Percentiles rank a stretch among this genome's conserved stretches.
These are phyloP conservation scores for Rhodotorula sp. DNA, from an alignment of 1,284 basidiomycete genomes.

Conservation along the genomic window DNA sequence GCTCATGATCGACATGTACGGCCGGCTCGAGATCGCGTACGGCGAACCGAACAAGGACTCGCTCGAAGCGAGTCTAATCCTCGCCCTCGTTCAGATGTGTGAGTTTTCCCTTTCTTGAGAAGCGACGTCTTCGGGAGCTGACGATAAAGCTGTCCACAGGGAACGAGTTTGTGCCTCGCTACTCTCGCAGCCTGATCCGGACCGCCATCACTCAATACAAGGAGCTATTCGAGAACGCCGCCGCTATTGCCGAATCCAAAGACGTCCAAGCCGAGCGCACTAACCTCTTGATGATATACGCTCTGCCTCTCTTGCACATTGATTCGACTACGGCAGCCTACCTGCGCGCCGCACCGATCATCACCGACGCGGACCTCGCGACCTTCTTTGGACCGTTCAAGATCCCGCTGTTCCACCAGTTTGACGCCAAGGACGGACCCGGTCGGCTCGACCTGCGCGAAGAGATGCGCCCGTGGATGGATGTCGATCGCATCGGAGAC, in stretches of 20 bases:
- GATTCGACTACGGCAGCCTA: conserved; percentile 10
- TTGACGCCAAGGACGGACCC: background rate
- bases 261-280: background rate
- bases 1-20: conserved; percentile 9
- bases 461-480: conserved; percentile 1
- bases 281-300: background rate
- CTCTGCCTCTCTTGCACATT: conserved; percentile 3
- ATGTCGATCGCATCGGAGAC: conserved; percentile 7
- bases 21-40: conserved; percentile 5
- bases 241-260: background rate
- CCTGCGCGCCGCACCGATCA: conserved; percentile 6
- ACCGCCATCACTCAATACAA: conserved; percentile 8
- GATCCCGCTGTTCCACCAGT: background rate
- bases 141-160: background rate
- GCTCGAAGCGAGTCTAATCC: conserved; percentile 5
- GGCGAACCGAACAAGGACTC: conserved; percentile 7
- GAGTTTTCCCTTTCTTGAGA: background rate
- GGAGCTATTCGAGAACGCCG: conserved; percentile 13
- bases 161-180: conserved; percentile 24
- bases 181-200: conserved; percentile 16
- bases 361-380: conserved; percentile 5
- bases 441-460: background rate
- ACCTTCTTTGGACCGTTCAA: conserved; percentile 5
- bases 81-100: conserved; percentile 12
- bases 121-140: background rate